Evolutionary conservation across 2,329 filamentous ascomycete genomes (phyloP), one percentile per base, ranked within the genome.

Genomic region (Ciborinia camelliae): DNA sequence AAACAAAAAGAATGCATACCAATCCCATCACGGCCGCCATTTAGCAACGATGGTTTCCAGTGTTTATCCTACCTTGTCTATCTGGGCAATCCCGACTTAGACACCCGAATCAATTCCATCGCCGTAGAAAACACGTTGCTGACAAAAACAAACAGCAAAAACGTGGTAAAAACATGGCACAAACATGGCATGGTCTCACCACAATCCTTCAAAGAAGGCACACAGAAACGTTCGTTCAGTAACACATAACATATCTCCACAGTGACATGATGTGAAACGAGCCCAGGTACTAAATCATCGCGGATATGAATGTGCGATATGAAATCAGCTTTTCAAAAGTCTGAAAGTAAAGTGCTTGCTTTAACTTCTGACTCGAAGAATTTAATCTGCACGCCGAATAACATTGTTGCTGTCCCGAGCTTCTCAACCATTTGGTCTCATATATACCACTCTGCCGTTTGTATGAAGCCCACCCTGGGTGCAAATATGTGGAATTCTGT

Each of bases 341-440:
- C 14, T 18, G 7, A 58, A 58, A 58, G 3, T 35, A 18, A 58
- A 58, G 54, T 28, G 54, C 54, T 35, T 58, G 39, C 53, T 35
- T 47, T 35, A 3, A 35, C 26, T 58, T 18, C 54, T 58, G 28
- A 28, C 41, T 58, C 28, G 28, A 58, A 47, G 39, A 28, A 47
- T 58, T 45, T 3, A 30, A 43, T 45, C 18, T n/a, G 26, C 8
- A 20, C 26, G 18, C 28, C 12, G 54, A 35, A 54, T 8, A 43
- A 32, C 18, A 18, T 3, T 32, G 7, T n/a, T 57, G 1, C 20
- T 35, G 3, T 58, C 20, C 54, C 54, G n/a, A 47, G 41, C 14
- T 58, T 45, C n/a, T 23, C 12, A 3, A 32, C 12, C 39, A 18
- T 20, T 35, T 26, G 28, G 4, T 43, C 32, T 32, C 37, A 15